These are phyloP conservation scores for Amanita fuliginea DNA, from an alignment of 768 basidiomycete genomes.

Conservation along the genomic window DNA sequence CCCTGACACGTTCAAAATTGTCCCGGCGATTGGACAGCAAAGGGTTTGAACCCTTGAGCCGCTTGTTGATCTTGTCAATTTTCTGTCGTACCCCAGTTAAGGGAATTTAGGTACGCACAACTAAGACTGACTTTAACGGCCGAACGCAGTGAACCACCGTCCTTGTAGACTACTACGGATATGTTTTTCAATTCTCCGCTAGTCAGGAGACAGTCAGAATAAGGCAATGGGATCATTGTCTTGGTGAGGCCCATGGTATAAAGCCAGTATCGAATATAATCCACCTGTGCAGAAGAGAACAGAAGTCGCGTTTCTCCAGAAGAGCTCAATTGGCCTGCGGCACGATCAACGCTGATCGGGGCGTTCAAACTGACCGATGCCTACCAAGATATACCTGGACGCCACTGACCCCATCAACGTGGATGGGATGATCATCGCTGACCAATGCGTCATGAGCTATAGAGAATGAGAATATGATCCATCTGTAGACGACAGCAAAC, in stretches of 20 bases:
- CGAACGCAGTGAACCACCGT: slow-evolving; percentile 41
- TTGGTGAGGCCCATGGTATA: slow-evolving; percentile 61
- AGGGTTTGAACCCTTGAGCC: slow-evolving; percentile 54
- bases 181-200: slow-evolving; percentile 45
- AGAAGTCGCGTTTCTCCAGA: slow-evolving; percentile 71
- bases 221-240: slow-evolving; percentile 58
- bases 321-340: slow-evolving; percentile 43
- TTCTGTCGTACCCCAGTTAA: slow-evolving; percentile 26
- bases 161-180: slow-evolving; percentile 44
- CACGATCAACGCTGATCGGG: background rate
- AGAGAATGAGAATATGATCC: background rate
- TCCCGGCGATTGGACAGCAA: slow-evolving; percentile 44
- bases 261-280: slow-evolving; percentile 80
- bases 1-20: slow-evolving; percentile 57
- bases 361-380: background rate
- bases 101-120: background rate
- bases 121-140: slow-evolving; percentile 44
- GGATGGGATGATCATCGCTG: slow-evolving; percentile 63
- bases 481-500: slow-evolving; percentile 15
- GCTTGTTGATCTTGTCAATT: slow-evolving; percentile 75
- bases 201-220: slow-evolving; percentile 66
- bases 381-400: slow-evolving; percentile 62
- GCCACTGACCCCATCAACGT: slow-evolving; percentile 50
- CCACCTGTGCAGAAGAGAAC: slow-evolving; percentile 76
- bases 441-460: slow-evolving; percentile 57